Evolutionary conservation across 768 basidiomycete species (phyloP).

Genomic region (Macrolepiota albuminosa): DNA sequence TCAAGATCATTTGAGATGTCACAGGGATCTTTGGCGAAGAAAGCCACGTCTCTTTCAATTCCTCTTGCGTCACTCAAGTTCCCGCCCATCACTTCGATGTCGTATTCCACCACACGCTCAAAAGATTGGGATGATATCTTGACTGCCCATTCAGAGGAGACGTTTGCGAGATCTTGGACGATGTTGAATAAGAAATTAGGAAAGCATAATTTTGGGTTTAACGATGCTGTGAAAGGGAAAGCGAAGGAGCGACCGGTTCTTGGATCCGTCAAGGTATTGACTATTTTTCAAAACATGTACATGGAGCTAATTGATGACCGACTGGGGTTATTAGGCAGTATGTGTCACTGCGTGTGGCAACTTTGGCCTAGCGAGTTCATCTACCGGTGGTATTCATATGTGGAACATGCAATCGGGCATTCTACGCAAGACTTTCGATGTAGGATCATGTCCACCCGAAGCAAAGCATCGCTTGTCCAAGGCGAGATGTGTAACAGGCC

Average conservation of each 20-base stretch:
- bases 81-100: slow-evolving; percentile 70
- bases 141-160: slow-evolving; percentile 84
- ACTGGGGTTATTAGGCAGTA: slow-evolving; percentile 48
- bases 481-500: slow-evolving; percentile 65
- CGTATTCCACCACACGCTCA: slow-evolving; percentile 72
- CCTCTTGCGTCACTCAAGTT: slow-evolving; percentile 82
- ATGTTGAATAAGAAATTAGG: slow-evolving; percentile 80
- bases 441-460: slow-evolving; percentile 61
- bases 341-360: slow-evolving; percentile 95
- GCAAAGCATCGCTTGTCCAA: slow-evolving; percentile 37
- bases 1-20: slow-evolving; percentile 93
- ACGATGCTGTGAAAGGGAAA: slow-evolving; percentile 46
- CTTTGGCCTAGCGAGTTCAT: slow-evolving; percentile 84
- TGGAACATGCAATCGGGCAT: slow-evolving; percentile 98
- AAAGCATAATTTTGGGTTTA: slow-evolving; percentile 63
- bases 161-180: slow-evolving; percentile 83
- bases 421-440: slow-evolving; percentile 67
- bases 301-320: background rate
- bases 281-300: background rate
- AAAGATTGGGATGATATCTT: slow-evolving; percentile 99
- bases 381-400: slow-evolving; percentile 76
- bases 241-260: slow-evolving; percentile 35
- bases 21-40: slow-evolving; percentile 86
- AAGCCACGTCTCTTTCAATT: slow-evolving; percentile 72
- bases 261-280: slow-evolving; percentile 69